Evolutionary conservation across 2,329 filamentous ascomycete genomes (phyloP).

Genomic region (Calonectria pseudoturangicola): DNA sequence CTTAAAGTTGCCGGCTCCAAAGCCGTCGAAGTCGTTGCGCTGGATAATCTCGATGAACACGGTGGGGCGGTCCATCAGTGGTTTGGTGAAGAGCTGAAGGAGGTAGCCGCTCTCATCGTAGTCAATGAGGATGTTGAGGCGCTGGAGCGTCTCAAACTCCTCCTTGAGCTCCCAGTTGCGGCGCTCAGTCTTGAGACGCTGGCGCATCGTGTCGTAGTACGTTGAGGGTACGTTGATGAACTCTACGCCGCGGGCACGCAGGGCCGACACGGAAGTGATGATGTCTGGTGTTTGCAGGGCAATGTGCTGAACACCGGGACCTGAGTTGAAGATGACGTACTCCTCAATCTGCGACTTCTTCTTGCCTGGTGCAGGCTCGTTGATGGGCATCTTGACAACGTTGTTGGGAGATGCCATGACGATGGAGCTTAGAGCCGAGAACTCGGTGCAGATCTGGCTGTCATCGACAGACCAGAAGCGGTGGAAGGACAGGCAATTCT

Average conservation of each 20-base stretch:
- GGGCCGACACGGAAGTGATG: slow-evolving; percentile 82
- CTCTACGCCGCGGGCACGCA: slow-evolving; percentile 91
- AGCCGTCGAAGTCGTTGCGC: slow-evolving; percentile 91
- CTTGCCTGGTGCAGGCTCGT: slow-evolving; percentile 93
- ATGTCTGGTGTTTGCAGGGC: slow-evolving; percentile 90
- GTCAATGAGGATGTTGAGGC: slow-evolving; percentile 92
- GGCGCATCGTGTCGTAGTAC: slow-evolving; percentile 87
- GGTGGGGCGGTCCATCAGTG: slow-evolving; percentile 93
- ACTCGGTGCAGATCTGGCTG: slow-evolving; percentile 93
- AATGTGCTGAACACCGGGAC: slow-evolving; percentile 94
- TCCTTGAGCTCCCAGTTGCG: slow-evolving; percentile 81
- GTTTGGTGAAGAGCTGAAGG: slow-evolving; percentile 86
- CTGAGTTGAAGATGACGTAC: slow-evolving; percentile 91
- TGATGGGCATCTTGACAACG: slow-evolving; percentile 97
- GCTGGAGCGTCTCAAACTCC: slow-evolving; percentile 85
- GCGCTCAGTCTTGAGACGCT: slow-evolving; percentile 80
- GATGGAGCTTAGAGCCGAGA: slow-evolving; percentile 89
- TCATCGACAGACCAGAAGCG: slow-evolving; percentile 99
- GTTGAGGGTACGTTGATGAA: slow-evolving; percentile 93
- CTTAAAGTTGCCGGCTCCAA: slow-evolving; percentile 97
- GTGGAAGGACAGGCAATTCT: slow-evolving; percentile 92
- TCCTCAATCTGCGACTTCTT: slow-evolving; percentile 97
- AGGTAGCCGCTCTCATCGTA: slow-evolving; percentile 96
- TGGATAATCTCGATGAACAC: slow-evolving; percentile 99
- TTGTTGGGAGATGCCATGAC: slow-evolving; percentile 93